phyloP scores from a whole-genome alignment of 345 rosid species.

The Salix koriyanagi region DNA sequence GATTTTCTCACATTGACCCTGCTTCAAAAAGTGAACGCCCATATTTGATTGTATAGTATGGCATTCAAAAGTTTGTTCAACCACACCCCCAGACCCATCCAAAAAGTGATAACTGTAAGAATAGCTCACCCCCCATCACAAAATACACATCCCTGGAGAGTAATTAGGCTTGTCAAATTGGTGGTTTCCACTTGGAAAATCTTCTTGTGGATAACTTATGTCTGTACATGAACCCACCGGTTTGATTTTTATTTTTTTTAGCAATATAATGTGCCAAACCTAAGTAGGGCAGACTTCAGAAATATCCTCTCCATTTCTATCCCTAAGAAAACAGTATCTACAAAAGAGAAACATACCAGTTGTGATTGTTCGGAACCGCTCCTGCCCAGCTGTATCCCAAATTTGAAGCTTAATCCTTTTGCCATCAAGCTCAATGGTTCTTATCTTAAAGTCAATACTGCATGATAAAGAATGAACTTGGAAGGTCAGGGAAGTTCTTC shows the following conservation, averaged over 20 bases:
- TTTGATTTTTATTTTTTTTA: background rate
- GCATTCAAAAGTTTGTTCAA: too few species aligned
- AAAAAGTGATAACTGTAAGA: too few species aligned
- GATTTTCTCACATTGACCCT: background rate
- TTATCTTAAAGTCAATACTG: constrained; percentile 95
- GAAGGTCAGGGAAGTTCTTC: constrained; percentile 1
- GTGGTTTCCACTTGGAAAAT: background rate
- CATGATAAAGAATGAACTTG: background rate
- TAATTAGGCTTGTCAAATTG: background rate
- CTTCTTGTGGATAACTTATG: background rate
- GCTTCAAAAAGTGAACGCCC: background rate
- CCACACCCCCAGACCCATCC: too few species aligned
- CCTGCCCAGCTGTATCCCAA: constrained; percentile 97
- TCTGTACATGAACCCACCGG: background rate
- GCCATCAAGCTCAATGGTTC: constrained; percentile 94
- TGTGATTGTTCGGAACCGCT: constrained; percentile 85
- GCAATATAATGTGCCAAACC: background rate
- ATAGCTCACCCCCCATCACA: too few species aligned
- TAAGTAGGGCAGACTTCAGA: background rate
- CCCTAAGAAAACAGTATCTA: background rate
- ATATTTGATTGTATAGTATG: too few species aligned
- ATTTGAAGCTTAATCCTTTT: constrained; percentile 92
- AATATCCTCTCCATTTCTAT: background rate
- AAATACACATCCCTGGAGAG: too few species aligned
- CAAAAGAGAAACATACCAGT: constrained; percentile 47